Percentiles rank a stretch among this genome's conserved stretches.
Conservation (phyloP, 768 basidiomycete species). For the Tricholoma matsutake region DNA sequence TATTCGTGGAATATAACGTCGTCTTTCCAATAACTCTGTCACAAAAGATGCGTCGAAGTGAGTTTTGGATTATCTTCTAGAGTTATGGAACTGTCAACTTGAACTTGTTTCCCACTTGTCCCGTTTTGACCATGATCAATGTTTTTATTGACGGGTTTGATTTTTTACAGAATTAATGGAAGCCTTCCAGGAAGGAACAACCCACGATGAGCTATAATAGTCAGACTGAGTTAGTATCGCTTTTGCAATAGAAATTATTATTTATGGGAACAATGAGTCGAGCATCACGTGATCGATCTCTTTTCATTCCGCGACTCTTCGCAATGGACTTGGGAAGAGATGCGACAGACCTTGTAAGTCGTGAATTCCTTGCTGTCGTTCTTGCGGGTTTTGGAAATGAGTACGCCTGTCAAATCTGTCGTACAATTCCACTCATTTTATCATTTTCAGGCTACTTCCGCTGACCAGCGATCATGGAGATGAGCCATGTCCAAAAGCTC, state of each 20-base stretch:
- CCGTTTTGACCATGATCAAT: conserved; percentile 3
- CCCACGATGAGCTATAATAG: conserved; percentile 25
- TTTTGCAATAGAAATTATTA: not conserved
- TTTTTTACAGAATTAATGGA: conserved; percentile 22
- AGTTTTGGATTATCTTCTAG: conserved; percentile 30
- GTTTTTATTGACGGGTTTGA: conserved; percentile 6
- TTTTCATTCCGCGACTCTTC: not conserved
- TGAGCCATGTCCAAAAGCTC: conserved; percentile 79
- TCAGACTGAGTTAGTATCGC: not conserved
- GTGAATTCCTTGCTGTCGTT: conserved; percentile 86
- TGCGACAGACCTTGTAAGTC: conserved; percentile 41
- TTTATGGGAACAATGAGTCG: no score
- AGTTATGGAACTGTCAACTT: no score
- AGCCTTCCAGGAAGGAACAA: conserved; percentile 19
- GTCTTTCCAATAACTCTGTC: conserved; percentile 78
- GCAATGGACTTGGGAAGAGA: conserved; percentile 2
- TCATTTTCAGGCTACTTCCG: conserved; percentile 56
- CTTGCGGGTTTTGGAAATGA: conserved; percentile 92
- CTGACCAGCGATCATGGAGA: conserved; percentile 78
- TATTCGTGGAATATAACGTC: conserved; percentile 93
- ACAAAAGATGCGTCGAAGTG: conserved; percentile 68
- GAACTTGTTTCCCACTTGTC: not conserved
- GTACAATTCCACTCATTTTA: conserved; percentile 13
- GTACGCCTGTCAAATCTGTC: conserved; percentile 34
- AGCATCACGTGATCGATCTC: not conserved